Conservation (phyloP, 192 early-diverging fungal species). For the Funneliformis mosseae region DNA sequence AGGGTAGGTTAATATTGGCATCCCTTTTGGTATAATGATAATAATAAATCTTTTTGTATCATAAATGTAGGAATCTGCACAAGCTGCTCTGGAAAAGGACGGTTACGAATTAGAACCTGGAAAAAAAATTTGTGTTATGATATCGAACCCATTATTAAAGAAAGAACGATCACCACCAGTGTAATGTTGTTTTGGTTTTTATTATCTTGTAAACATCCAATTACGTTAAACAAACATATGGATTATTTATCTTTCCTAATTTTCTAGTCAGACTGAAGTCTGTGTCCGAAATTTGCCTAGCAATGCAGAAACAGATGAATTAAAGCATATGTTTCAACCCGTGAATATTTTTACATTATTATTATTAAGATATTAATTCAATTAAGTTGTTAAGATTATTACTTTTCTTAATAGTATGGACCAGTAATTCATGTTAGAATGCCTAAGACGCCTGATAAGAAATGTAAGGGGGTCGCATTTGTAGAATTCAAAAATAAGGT, state of each 20-base stretch:
- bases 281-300: not conserved
- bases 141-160: conserved; percentile 18
- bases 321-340: not conserved
- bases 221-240: too few species aligned
- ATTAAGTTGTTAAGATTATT: not conserved
- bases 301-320: not conserved
- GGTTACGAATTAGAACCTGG: conserved; percentile 8
- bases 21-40: not conserved
- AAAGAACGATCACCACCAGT: conserved; percentile 7
- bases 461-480: conserved; percentile 15
- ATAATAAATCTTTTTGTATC: not conserved
- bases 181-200: not conserved
- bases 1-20: not conserved
- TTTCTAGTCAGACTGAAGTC: not conserved
- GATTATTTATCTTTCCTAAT: not conserved
- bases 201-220: not conserved
- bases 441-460: conserved; percentile 5
- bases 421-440: conserved; percentile 1
- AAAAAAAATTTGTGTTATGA: not conserved
- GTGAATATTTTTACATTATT: not conserved
- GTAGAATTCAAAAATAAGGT: conserved; percentile 7
- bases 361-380: not conserved
- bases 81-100: conserved; percentile 12
- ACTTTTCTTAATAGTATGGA: conserved; percentile 1
- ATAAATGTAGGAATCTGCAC: not conserved